These are phyloP conservation scores for Microbotryum intermedium DNA, from an alignment of 1,284 basidiomycete species.

Conservation along the genomic window DNA sequence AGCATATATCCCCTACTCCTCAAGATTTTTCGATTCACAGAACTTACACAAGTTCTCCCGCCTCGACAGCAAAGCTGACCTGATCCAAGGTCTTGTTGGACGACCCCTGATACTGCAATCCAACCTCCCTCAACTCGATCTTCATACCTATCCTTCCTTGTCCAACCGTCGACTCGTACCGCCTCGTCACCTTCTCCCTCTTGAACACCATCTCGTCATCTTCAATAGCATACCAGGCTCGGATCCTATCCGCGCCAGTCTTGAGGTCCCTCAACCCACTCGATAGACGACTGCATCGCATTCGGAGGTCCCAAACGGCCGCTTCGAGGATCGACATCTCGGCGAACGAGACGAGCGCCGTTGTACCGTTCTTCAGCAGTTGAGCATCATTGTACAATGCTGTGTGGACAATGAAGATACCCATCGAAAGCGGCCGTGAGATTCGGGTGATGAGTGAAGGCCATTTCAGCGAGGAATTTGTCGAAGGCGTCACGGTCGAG, in stretches of 20 bases:
- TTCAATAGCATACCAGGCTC: not conserved
- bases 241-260: not conserved
- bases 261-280: not conserved
- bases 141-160: not conserved
- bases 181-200: not conserved
- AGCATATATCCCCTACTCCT: too few relatives aligned
- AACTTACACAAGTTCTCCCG: conserved; percentile 3
- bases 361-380: not conserved
- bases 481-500: not conserved
- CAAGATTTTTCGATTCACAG: too few relatives aligned
- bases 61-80: not conserved
- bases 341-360: not conserved
- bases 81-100: not conserved
- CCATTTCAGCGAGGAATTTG: not conserved
- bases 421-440: not conserved
- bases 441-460: not conserved
- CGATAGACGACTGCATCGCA: not conserved
- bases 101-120: not conserved
- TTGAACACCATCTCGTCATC: not conserved
- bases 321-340: conserved; percentile 1
- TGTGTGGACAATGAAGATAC: not conserved
- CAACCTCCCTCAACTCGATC: not conserved
- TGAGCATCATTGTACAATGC: not conserved
- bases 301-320: not conserved
- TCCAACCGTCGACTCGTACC: not conserved